Evolutionary conservation across 768 basidiomycete species (phyloP).

Genomic region (Strobilomyces echinocephalus): DNA sequence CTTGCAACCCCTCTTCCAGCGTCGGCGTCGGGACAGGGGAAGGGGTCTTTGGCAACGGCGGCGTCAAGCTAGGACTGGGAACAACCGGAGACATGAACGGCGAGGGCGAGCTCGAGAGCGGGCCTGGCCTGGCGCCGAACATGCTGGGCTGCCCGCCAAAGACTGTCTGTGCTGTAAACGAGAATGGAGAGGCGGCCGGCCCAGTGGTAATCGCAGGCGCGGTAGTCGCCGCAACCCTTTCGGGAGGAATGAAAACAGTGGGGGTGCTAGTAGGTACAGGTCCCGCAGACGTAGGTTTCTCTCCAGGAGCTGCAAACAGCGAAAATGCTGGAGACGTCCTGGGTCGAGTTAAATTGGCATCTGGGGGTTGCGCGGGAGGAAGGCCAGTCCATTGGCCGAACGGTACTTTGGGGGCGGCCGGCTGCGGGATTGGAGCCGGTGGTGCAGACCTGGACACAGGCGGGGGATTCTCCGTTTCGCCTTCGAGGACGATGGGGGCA

Average conservation of each 20-base stretch:
- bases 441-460: slow-evolving; percentile 18
- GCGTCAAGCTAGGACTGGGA: slow-evolving; percentile 3
- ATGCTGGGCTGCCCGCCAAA: slow-evolving; percentile 12
- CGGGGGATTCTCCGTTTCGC: slow-evolving; percentile 18
- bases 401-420: slow-evolving; percentile 38
- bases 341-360: slow-evolving; percentile 33
- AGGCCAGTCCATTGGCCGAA: slow-evolving; percentile 32
- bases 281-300: slow-evolving; percentile 8
- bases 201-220: slow-evolving; percentile 2
- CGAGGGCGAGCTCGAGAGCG: neutral
- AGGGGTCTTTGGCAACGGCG: neutral
- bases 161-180: slow-evolving; percentile 2
- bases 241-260: neutral
- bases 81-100: slow-evolving; percentile 1
- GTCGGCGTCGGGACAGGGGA: slow-evolving; percentile 13
- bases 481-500: slow-evolving; percentile 45
- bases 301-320: slow-evolving; percentile 21
- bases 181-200: slow-evolving; percentile 7
- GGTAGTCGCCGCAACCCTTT: slow-evolving; percentile 2
- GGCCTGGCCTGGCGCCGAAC: slow-evolving; percentile 3
- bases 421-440: slow-evolving; percentile 25
- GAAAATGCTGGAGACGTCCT: slow-evolving; percentile 48
- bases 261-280: slow-evolving; percentile 6
- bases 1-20: slow-evolving; percentile 62
- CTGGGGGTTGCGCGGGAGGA: slow-evolving; percentile 13